These are phyloP conservation scores for Coniosporium tulheliwenetii DNA, from an alignment of 2,329 filamentous ascomycete genomes.

Conservation along the genomic window DNA sequence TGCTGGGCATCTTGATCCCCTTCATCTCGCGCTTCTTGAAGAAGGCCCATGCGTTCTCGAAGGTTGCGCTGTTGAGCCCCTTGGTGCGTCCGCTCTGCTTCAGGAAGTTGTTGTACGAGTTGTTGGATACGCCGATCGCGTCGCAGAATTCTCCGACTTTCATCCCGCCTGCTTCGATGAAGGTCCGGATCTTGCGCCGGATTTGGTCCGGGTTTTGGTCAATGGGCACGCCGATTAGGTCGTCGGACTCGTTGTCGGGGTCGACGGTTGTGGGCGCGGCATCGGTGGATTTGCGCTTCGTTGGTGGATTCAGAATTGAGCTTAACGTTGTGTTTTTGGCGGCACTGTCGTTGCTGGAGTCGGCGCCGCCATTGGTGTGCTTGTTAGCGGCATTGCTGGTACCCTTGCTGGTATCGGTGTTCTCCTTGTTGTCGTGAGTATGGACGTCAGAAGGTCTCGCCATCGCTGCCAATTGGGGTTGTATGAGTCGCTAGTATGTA, in stretches of 20 bases:
- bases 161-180: slow-evolving; percentile 29
- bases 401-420: too few relatives aligned
- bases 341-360: too few relatives aligned
- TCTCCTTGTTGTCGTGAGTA: too few relatives aligned
- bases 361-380: too few relatives aligned
- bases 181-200: slow-evolving; percentile 23
- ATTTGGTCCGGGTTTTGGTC: slow-evolving; percentile 15
- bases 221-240: background rate
- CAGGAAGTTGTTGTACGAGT: slow-evolving; percentile 32
- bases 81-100: slow-evolving; percentile 26
- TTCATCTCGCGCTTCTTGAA: slow-evolving; percentile 37
- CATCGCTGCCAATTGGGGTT: too few relatives aligned
- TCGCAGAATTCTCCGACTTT: slow-evolving; percentile 27
- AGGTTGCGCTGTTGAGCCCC: slow-evolving; percentile 15
- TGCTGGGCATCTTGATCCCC: slow-evolving; percentile 24
- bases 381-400: too few relatives aligned
- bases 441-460: too few relatives aligned
- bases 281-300: background rate
- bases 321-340: too few relatives aligned
- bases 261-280: background rate
- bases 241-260: background rate
- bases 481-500: too few relatives aligned
- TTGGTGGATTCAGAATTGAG: too few relatives aligned
- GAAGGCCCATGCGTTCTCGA: slow-evolving; percentile 15
- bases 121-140: slow-evolving; percentile 19